A percentile compares a stretch with the other conserved stretches of the same genome.
Evolutionary conservation across 2,329 filamentous ascomycete genomes (phyloP).

Genomic region (Penicillium janthinellum): DNA sequence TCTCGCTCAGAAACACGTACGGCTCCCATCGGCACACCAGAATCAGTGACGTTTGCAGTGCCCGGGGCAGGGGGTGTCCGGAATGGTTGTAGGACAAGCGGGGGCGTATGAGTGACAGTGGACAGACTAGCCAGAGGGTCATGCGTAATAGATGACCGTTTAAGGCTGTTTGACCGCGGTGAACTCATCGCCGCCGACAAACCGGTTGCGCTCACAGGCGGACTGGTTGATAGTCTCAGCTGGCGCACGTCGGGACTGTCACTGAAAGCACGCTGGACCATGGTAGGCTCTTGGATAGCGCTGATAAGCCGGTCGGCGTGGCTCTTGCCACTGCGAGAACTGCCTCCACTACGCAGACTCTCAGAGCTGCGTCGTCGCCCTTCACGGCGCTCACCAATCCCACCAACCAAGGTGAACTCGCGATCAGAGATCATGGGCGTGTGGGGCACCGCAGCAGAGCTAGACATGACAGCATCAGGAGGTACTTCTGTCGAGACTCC

Average conservation of each 20-base stretch:
- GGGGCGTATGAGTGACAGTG: constrained; percentile 19
- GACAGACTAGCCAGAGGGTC: constrained; percentile 18
- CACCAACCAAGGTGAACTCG: constrained; percentile 44
- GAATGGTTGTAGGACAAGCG: constrained; percentile 18
- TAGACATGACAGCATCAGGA: not conserved
- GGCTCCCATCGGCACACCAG: constrained; percentile 36
- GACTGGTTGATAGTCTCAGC: constrained; percentile 10
- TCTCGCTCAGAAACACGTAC: constrained; percentile 32
- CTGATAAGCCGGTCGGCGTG: constrained; percentile 47
- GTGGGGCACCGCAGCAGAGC: constrained; percentile 27
- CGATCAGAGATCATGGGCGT: constrained; percentile 32
- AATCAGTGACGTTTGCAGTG: constrained; percentile 35
- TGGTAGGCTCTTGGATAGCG: constrained; percentile 43
- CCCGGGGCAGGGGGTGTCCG: constrained; percentile 30
- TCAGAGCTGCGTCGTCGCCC: constrained; percentile 27
- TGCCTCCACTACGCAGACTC: constrained; percentile 36
- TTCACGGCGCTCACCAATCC: constrained; percentile 19
- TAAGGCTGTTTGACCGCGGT: constrained; percentile 4
- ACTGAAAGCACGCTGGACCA: constrained; percentile 18
- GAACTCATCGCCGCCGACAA: constrained; percentile 1
- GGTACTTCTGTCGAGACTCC: constrained; percentile 6
- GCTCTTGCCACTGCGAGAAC: constrained; percentile 39
- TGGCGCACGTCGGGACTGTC: constrained; percentile 14
- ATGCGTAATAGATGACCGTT: constrained; percentile 3
- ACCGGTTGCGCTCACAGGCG: constrained; percentile 5